A percentile compares a stretch with the other conserved stretches of the same genome.
phyloP scores from a whole-genome alignment of 1,284 basidiomycete species.

The Leccinum fuscescens region DNA sequence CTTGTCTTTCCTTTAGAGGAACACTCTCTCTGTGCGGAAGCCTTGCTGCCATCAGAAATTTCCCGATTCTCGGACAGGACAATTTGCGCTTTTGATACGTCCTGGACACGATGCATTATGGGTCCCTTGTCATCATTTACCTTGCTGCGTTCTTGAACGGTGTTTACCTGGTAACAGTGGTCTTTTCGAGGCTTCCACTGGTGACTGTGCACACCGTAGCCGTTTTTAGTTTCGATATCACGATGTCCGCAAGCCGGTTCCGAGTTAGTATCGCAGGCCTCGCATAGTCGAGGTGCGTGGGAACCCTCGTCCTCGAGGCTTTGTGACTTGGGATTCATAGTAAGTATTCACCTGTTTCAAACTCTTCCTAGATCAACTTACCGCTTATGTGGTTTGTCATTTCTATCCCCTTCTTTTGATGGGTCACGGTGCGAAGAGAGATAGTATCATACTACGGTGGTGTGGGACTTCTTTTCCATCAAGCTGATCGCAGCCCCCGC shows the following conservation, averaged over 20 bases:
- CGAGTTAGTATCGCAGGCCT: neutral
- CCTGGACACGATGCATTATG: neutral
- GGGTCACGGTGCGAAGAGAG: neutral
- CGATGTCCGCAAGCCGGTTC: neutral
- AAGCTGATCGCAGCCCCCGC: neutral
- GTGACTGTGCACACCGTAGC: neutral
- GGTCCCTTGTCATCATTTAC: neutral
- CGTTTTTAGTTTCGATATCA: neutral
- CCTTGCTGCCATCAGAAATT: neutral
- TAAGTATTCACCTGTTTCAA: neutral
- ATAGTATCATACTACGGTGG: neutral
- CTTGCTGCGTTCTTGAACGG: neutral
- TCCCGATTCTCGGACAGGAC: slow-evolving; percentile 7
- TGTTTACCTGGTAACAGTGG: neutral
- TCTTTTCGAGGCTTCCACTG: neutral
- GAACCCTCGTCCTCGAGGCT: neutral
- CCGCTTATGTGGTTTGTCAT: neutral
- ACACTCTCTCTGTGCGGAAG: neutral
- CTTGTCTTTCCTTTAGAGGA: neutral
- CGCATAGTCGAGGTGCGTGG: neutral
- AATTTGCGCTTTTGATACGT: slow-evolving; percentile 2
- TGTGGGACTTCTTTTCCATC: neutral
- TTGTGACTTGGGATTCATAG: neutral
- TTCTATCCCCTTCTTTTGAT: neutral
- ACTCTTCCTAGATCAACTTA: neutral